These are phyloP conservation scores for Dictyostelium intermedium DNA, from an alignment of 78 protist genomes.

Conservation along the genomic window DNA sequence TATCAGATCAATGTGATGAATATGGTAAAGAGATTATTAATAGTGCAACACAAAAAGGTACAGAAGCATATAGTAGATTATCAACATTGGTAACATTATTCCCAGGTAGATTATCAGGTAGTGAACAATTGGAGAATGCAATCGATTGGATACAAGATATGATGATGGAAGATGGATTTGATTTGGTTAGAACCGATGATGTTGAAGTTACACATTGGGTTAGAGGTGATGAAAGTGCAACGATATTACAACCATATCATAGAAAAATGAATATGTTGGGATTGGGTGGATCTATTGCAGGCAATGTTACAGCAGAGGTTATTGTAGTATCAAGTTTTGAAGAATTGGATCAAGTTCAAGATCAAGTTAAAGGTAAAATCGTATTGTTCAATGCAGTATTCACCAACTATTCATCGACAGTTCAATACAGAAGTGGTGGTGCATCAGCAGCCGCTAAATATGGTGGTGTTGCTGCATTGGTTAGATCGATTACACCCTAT, in stretches of 20 bases:
- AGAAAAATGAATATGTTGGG: slow-evolving; percentile 74
- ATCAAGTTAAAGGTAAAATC: slow-evolving; percentile 69
- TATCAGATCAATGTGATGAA: slow-evolving; percentile 14
- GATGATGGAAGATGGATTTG: slow-evolving; percentile 71
- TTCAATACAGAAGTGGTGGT: slow-evolving; percentile 63
- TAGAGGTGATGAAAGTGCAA: slow-evolving; percentile 79
- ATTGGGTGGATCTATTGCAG: slow-evolving; percentile 81
- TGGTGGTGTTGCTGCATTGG: slow-evolving; percentile 85
- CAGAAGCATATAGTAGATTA: slow-evolving; percentile 38
- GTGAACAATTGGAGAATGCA: slow-evolving; percentile 52
- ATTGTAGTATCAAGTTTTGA: slow-evolving; percentile 72
- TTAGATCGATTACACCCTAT: slow-evolving; percentile 81
- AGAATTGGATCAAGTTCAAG: slow-evolving; percentile 33
- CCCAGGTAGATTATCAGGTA: slow-evolving; percentile 78
- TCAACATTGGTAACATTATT: slow-evolving; percentile 6
- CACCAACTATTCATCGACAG: slow-evolving; percentile 57
- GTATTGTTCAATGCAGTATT: slow-evolving; percentile 82
- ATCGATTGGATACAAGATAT: slow-evolving; percentile 64
- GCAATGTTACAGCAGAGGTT: slow-evolving; percentile 59
- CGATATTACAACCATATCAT: slow-evolving; percentile 13
- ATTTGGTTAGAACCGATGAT: slow-evolving; percentile 74
- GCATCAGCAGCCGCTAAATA: slow-evolving; percentile 80
- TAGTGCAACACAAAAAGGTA: background rate
- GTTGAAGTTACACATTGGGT: slow-evolving; percentile 79
- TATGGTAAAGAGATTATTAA: slow-evolving; percentile 3